phyloP scores from a whole-genome alignment of 768 basidiomycete genomes.

The Tricholomella constricta region DNA sequence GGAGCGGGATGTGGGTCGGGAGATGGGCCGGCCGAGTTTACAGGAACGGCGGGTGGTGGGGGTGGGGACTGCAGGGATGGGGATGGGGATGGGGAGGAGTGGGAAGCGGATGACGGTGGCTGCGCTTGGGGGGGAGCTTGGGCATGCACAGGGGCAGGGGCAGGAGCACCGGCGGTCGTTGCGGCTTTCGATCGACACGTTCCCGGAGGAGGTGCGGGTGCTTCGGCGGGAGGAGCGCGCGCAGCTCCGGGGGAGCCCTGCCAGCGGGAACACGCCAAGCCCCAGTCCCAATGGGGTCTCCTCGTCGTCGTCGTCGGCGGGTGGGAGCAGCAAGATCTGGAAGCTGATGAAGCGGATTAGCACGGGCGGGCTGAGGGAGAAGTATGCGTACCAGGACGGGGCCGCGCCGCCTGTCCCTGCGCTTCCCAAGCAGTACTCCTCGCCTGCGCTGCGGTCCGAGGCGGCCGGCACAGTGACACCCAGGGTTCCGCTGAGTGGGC shows the following conservation, averaged over 20 bases:
- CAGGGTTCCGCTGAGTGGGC: background rate
- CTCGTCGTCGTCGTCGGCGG: background rate
- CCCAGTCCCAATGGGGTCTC: conserved; percentile 9
- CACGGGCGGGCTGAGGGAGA: conserved; percentile 62
- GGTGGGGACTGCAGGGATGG: conserved; percentile 8
- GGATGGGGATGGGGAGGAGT: conserved; percentile 18
- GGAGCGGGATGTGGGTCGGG: background rate
- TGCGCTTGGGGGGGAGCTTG: conserved; percentile 14
- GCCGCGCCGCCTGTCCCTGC: conserved; percentile 60
- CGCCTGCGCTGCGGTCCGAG: background rate
- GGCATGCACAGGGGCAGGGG: conserved; percentile 12
- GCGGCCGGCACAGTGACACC: background rate
- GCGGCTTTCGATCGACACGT: conserved; percentile 36
- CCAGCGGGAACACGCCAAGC: conserved; percentile 20
- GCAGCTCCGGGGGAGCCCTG: conserved; percentile 7
- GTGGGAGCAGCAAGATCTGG: conserved; percentile 55
- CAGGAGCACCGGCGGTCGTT: conserved; percentile 25
- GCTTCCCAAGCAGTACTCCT: conserved; percentile 46
- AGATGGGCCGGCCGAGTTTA: conserved; percentile 29
- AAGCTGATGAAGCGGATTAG: conserved; percentile 73
- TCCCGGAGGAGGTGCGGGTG: conserved; percentile 14
- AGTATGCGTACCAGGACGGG: conserved; percentile 31
- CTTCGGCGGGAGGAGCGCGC: background rate
- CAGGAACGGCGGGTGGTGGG: conserved; percentile 31
- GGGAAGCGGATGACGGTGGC: conserved; percentile 15